Conservation (phyloP, 1,139 yeast genomes). For the Geotrichum europaeum region DNA sequence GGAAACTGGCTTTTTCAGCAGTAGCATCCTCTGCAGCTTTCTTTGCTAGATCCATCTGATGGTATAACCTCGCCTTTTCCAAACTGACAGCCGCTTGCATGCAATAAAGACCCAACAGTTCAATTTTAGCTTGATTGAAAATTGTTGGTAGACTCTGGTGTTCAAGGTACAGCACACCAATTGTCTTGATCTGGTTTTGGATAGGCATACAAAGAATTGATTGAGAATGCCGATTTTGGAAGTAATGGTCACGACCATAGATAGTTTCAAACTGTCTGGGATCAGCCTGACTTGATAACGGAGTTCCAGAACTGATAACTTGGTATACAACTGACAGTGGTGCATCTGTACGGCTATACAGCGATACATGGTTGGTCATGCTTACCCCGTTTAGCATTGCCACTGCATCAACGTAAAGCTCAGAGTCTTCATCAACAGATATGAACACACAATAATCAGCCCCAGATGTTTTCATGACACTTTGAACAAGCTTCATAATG, state of each 20-base stretch:
- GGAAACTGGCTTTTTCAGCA: conserved; percentile 51
- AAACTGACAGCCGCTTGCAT: conserved; percentile 53
- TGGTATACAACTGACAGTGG: conserved; percentile 43
- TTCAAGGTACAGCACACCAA: conserved; percentile 49
- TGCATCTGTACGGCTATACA: conserved; percentile 42
- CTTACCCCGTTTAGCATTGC: conserved; percentile 40
- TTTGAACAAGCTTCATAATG: conserved; percentile 39
- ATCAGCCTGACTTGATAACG: conserved; percentile 38
- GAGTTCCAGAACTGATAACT: conserved; percentile 40
- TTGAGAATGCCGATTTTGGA: conserved; percentile 35
- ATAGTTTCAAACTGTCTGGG: conserved; percentile 36
- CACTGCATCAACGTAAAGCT: conserved; percentile 41
- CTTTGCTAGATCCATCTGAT: conserved; percentile 49
- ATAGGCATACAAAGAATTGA: conserved; percentile 47
- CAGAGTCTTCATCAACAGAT: conserved; percentile 36
- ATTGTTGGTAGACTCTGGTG: conserved; percentile 30
- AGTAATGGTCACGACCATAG: conserved; percentile 43
- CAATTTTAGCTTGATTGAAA: conserved; percentile 38
- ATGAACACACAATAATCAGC: conserved; percentile 47
- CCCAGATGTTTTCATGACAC: conserved; percentile 40
- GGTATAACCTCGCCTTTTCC: conserved; percentile 45
- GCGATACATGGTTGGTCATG: conserved; percentile 38
- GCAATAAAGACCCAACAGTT: conserved; percentile 44
- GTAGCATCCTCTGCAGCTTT: conserved; percentile 56
- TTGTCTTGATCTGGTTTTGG: conserved; percentile 40